These are phyloP conservation scores for Phialophora chinensis DNA, from an alignment of 2,329 filamentous ascomycete species.

Conservation along the genomic window DNA sequence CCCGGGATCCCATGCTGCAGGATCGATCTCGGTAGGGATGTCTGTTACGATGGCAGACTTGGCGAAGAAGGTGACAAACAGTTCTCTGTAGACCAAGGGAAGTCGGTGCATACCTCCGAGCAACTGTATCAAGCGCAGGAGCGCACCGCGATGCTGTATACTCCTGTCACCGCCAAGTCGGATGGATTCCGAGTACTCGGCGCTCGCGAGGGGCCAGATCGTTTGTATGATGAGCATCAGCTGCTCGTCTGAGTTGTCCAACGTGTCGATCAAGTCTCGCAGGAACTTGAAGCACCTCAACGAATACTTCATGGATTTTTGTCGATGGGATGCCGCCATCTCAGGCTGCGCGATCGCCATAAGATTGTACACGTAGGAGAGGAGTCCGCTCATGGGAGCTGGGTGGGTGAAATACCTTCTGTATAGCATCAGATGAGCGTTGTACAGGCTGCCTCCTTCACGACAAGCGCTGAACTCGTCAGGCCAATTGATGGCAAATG, in stretches of 20 bases:
- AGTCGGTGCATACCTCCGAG: conserved; percentile 1
- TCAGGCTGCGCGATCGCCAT: conserved; percentile 17
- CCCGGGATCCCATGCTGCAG: conserved; percentile 15
- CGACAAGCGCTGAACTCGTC: conserved; percentile 14
- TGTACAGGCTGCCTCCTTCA: conserved; percentile 9
- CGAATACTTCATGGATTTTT: conserved; percentile 13
- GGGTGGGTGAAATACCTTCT: conserved; percentile 13
- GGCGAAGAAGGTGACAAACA: conserved; percentile 18
- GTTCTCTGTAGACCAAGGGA: conserved; percentile 12
- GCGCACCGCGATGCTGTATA: conserved; percentile 5
- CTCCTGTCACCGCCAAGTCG: conserved; percentile 6
- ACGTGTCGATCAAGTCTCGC: conserved; percentile 1
- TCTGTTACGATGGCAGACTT: conserved; percentile 14
- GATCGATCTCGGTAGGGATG: conserved; percentile 10
- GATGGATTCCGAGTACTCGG: conserved; percentile 17
- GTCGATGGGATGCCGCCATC: conserved; percentile 3
- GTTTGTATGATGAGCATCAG: conserved; percentile 14
- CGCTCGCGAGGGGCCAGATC: conserved; percentile 15
- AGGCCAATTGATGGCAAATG: conserved; percentile 16
- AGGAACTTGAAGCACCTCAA: conserved; percentile 12
- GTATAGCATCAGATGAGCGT: background rate
- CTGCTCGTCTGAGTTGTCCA: conserved; percentile 15
- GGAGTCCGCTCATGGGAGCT: conserved; percentile 9
- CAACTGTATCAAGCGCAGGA: background rate
- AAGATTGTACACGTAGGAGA: conserved; percentile 18